A percentile compares a stretch with the other conserved stretches of the same genome.
These are phyloP conservation scores for Coriaria nepalensis DNA, from an alignment of 306 rosid genomes.

Conservation along the genomic window DNA sequence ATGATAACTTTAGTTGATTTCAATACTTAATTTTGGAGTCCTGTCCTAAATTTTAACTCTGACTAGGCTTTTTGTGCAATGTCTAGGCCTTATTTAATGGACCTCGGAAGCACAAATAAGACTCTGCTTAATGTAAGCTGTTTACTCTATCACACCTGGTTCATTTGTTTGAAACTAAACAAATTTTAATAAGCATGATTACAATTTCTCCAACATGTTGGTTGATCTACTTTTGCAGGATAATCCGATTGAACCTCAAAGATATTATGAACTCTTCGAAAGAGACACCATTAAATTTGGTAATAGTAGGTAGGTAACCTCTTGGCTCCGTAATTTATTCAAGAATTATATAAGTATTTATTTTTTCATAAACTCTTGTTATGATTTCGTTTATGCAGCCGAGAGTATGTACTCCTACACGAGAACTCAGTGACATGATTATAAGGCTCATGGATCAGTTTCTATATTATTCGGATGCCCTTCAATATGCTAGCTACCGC, in stretches of 20 bases:
- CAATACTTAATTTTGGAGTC: too few relatives aligned
- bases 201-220: neutral
- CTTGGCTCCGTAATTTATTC: neutral
- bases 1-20: too few relatives aligned
- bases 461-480: too few relatives aligned
- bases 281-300: slow-evolving; percentile 86
- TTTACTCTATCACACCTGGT: slow-evolving; percentile 7
- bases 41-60: too few relatives aligned
- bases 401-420: slow-evolving; percentile 85
- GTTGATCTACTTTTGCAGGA: slow-evolving; percentile 47
- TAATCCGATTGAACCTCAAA: slow-evolving; percentile 73
- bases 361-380: neutral
- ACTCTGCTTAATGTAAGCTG: slow-evolving; percentile 75
- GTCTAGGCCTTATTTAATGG: slow-evolving; percentile 87
- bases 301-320: slow-evolving; percentile 65
- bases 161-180: neutral
- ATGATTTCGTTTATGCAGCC: slow-evolving; percentile 42
- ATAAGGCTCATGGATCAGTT: neutral
- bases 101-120: slow-evolving; percentile 98
- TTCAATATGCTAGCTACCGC: too few relatives aligned
- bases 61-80: neutral
- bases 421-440: slow-evolving; percentile 54
- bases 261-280: slow-evolving; percentile 87
- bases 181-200: too few relatives aligned
- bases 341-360: neutral